Conservation (phyloP, 2,329 filamentous ascomycete species). For the Phialemoniopsis sp. region DNA sequence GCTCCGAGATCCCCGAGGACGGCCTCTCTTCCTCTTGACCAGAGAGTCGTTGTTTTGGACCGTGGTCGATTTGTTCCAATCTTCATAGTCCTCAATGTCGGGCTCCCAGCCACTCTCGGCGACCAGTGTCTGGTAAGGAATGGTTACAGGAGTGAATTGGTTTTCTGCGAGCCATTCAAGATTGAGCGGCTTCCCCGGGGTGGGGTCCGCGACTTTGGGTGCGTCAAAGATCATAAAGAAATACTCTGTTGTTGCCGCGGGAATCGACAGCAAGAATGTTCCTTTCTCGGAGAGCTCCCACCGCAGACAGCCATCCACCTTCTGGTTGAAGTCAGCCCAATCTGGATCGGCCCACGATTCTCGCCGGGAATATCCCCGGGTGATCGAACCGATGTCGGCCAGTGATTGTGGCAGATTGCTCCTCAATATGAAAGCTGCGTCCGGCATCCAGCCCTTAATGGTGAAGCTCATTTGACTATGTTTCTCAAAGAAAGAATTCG, state of each 20-base stretch:
- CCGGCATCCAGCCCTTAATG: constrained; percentile 39
- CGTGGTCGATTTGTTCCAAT: constrained; percentile 4
- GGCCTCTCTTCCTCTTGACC: too few species aligned
- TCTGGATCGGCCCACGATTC: constrained; percentile 18
- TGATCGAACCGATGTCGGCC: constrained; percentile 23
- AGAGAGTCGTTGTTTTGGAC: neutral
- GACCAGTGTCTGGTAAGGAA: constrained; percentile 35
- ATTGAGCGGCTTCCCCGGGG: constrained; percentile 16
- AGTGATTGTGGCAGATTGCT: constrained; percentile 23
- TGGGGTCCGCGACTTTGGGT: constrained; percentile 10
- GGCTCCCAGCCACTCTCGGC: constrained; percentile 14
- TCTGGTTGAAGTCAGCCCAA: constrained; percentile 20
- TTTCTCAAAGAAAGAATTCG: constrained; percentile 27
- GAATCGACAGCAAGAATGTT: constrained; percentile 22
- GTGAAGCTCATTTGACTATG: constrained; percentile 30
- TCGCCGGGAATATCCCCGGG: constrained; percentile 10
- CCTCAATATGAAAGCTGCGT: constrained; percentile 25
- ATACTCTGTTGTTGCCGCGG: constrained; percentile 27
- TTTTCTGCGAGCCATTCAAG: constrained; percentile 31
- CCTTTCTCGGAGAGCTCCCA: constrained; percentile 40
- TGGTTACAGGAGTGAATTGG: constrained; percentile 32
- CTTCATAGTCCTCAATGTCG: too few species aligned
- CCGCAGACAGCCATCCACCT: constrained; percentile 33
- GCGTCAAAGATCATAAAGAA: constrained; percentile 32
- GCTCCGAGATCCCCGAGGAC: too few species aligned